phyloP scores from a whole-genome alignment of 768 basidiomycete genomes.

The Pleurotus tuoliensis region DNA sequence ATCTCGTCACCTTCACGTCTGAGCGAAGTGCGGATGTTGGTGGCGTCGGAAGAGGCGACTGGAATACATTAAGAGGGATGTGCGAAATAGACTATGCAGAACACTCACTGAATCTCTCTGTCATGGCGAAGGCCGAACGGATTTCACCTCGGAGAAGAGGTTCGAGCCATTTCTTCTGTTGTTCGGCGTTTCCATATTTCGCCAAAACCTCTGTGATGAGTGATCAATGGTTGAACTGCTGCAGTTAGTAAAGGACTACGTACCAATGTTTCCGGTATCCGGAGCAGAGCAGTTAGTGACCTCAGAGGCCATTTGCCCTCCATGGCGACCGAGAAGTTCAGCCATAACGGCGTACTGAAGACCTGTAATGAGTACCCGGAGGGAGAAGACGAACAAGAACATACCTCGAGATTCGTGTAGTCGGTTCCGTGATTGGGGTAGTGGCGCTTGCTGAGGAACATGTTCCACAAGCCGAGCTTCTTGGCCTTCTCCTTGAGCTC shows the following conservation, averaged over 20 bases:
- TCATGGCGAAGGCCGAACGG: constrained; percentile 95
- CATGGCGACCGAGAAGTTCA: constrained; percentile 88
- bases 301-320: constrained; percentile 78
- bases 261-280: constrained; percentile 98
- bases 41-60: constrained; percentile 96
- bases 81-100: not conserved
- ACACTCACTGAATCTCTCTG: constrained; percentile 76
- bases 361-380: no score
- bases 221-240: not conserved
- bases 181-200: constrained; percentile 85
- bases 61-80: constrained; percentile 9
- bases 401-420: constrained; percentile 90
- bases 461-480: constrained; percentile 90
- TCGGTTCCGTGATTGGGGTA: constrained; percentile 88
- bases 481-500: constrained; percentile 87
- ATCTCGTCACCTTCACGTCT: constrained; percentile 81
- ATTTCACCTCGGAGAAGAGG: constrained; percentile 92
- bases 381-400: constrained; percentile 10
- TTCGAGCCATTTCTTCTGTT: constrained; percentile 86
- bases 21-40: constrained; percentile 88
- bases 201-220: constrained; percentile 85
- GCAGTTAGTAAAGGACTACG: constrained; percentile 14
- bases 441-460: constrained; percentile 92
- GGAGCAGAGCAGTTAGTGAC: constrained; percentile 93
- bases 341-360: constrained; percentile 93